Conservation (phyloP, 495 filamentous ascomycete species). For the Tuber melanosporum region DNA sequence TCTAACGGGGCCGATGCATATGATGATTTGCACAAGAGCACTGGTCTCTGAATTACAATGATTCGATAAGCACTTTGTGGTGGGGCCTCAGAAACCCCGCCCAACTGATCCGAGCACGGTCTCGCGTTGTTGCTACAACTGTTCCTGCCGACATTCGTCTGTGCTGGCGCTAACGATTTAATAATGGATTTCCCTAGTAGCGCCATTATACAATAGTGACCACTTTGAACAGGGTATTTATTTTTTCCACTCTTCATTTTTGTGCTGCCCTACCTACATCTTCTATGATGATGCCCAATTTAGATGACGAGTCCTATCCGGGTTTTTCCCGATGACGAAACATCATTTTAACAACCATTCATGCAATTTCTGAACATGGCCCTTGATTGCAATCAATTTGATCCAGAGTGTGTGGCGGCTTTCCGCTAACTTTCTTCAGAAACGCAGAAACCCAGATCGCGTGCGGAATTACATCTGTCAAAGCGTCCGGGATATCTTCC, state of each 20-base stretch:
- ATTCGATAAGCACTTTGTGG: constrained; percentile 87
- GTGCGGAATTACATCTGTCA: background rate
- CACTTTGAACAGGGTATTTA: constrained; percentile 13
- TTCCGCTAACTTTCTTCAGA: constrained; percentile 20
- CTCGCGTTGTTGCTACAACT: constrained; percentile 11
- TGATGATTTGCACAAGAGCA: constrained; percentile 89
- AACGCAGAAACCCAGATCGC: background rate
- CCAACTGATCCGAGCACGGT: constrained; percentile 69
- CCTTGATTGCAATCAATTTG: constrained; percentile 12
- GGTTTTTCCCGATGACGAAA: constrained; percentile 72
- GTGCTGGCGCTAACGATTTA: constrained; percentile 13
- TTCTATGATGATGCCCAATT: constrained; percentile 58
- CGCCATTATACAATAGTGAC: background rate
- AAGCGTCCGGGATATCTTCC: background rate
- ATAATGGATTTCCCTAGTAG: background rate
- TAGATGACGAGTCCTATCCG: constrained; percentile 89
- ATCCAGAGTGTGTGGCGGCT: constrained; percentile 5
- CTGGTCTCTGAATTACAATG: constrained; percentile 94
- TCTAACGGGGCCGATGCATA: constrained; percentile 25
- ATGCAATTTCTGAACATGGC: constrained; percentile 59
- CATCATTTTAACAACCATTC: constrained; percentile 66
- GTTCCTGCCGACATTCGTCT: background rate
- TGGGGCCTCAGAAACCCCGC: constrained; percentile 99
- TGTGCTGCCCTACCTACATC: constrained; percentile 13
- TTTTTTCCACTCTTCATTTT: background rate